Evolutionary conservation across 2,329 filamentous ascomycete genomes (phyloP).

Genomic region (Nannizziopsis arthrosporioides): DNA sequence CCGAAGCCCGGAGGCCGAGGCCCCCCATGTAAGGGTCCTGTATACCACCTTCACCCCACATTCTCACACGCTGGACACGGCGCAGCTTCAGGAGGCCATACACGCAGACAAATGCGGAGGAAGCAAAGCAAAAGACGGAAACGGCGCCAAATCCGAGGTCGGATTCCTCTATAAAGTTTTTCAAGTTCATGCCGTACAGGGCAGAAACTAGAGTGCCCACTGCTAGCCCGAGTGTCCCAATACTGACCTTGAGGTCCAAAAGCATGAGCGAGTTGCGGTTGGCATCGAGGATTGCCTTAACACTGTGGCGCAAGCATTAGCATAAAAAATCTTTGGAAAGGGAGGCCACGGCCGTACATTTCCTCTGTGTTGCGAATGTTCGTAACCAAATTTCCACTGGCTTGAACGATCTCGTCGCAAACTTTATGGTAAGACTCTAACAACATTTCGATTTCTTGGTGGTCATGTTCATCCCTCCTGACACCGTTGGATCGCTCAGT

Average conservation of each 20-base stretch:
- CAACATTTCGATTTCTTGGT: conserved; percentile 93
- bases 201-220: conserved; percentile 91
- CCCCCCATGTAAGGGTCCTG: conserved; percentile 12
- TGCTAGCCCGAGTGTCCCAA: conserved; percentile 86
- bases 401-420: conserved; percentile 94
- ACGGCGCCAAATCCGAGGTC: conserved; percentile 73
- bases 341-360: conserved; percentile 49
- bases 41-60: conserved; percentile 54
- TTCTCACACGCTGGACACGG: conserved; percentile 75
- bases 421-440: conserved; percentile 97
- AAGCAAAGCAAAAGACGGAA: conserved; percentile 55
- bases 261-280: conserved; percentile 98
- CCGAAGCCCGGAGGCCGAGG: conserved; percentile 5
- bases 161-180: conserved; percentile 95
- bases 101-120: conserved; percentile 65
- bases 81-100: conserved; percentile 77
- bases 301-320: conserved; percentile 41
- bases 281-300: conserved; percentile 92
- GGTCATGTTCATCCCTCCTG: conserved; percentile 65
- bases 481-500: conserved; percentile 73
- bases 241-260: conserved; percentile 88
- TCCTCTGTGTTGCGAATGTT: conserved; percentile 97
- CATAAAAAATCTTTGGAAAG: background rate
- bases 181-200: conserved; percentile 99
- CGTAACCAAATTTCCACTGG: conserved; percentile 81